A percentile compares a stretch with the other conserved stretches of the same genome.
These are phyloP conservation scores for Cercospora nicotianae DNA, from an alignment of 2,329 filamentous ascomycete species.

Conservation along the genomic window DNA sequence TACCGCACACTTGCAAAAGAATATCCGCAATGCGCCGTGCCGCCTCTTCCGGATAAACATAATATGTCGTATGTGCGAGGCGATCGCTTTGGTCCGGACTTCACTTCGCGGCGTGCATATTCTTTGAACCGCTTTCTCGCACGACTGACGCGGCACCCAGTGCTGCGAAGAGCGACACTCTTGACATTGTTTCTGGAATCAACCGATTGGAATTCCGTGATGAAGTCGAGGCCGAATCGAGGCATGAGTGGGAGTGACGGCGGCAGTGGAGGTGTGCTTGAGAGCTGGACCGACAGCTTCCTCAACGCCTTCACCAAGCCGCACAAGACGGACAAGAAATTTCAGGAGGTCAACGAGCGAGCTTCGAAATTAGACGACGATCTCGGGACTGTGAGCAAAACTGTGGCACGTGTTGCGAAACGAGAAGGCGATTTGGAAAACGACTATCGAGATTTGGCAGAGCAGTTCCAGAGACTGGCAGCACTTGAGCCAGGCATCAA, in stretches of 20 bases:
- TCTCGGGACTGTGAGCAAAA: conserved; percentile 88
- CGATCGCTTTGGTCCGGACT: conserved; percentile 91
- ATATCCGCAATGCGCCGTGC: conserved; percentile 88
- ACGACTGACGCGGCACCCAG: conserved; percentile 82
- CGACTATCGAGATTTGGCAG: conserved; percentile 85
- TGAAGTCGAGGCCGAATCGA: conserved; percentile 74
- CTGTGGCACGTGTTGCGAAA: conserved; percentile 85
- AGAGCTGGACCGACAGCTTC: conserved; percentile 92
- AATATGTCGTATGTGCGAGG: conserved; percentile 98
- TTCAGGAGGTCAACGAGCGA: conserved; percentile 89
- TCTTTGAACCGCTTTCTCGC: conserved; percentile 89
- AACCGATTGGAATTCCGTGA: conserved; percentile 93
- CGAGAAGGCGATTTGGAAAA: conserved; percentile 83
- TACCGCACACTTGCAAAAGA: conserved; percentile 86
- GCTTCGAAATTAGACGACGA: conserved; percentile 94
- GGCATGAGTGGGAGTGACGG: conserved; percentile 48
- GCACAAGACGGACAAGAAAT: conserved; percentile 90
- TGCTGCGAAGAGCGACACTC: conserved; percentile 77
- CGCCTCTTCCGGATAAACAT: conserved; percentile 95
- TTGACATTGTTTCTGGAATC: conserved; percentile 90
- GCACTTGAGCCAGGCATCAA: conserved; percentile 86
- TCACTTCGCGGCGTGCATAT: conserved; percentile 82
- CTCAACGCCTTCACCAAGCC: conserved; percentile 97
- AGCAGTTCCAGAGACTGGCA: conserved; percentile 92
- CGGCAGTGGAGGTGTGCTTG: conserved; percentile 72